These are phyloP conservation scores for Miscanthus sacchariflorus DNA, from an alignment of 202 grass and related monocot genomes.

Conservation along the genomic window DNA sequence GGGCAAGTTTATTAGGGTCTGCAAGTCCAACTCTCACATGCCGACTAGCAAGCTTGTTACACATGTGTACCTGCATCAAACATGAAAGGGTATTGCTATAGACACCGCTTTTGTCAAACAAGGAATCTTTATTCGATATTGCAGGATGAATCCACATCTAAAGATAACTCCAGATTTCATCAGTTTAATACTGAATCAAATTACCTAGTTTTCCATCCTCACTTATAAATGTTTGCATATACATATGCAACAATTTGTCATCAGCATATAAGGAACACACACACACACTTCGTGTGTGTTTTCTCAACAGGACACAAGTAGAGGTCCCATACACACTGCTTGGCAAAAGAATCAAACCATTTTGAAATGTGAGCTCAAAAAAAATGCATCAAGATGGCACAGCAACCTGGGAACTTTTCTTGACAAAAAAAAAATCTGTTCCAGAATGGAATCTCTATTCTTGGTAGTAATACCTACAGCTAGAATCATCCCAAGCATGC, in stretches of 20 bases:
- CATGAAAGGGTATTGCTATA: slow-evolving; percentile 27
- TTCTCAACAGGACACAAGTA: background rate
- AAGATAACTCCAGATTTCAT: background rate
- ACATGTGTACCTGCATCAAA: slow-evolving; percentile 90
- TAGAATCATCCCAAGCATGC: background rate
- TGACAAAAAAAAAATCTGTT: slow-evolving; percentile 12
- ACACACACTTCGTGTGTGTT: background rate
- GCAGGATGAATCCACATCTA: background rate
- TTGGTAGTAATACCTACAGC: background rate
- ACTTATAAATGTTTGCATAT: background rate
- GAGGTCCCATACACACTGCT: background rate
- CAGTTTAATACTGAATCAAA: background rate
- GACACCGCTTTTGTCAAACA: background rate
- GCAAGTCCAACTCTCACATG: slow-evolving; percentile 99
- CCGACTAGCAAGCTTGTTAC: slow-evolving; percentile 98
- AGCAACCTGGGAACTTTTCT: slow-evolving; percentile 15
- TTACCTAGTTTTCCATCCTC: background rate
- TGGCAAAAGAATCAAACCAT: background rate
- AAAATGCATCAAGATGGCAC: background rate
- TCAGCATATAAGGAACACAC: background rate
- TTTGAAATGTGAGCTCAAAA: slow-evolving; percentile 10
- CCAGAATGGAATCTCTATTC: background rate
- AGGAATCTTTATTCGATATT: background rate
- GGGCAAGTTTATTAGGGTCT: slow-evolving; percentile 80
- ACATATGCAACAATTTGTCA: background rate